phyloP scores from a whole-genome alignment of 176 grass and related monocot species.

The Microstegium vimineum region DNA sequence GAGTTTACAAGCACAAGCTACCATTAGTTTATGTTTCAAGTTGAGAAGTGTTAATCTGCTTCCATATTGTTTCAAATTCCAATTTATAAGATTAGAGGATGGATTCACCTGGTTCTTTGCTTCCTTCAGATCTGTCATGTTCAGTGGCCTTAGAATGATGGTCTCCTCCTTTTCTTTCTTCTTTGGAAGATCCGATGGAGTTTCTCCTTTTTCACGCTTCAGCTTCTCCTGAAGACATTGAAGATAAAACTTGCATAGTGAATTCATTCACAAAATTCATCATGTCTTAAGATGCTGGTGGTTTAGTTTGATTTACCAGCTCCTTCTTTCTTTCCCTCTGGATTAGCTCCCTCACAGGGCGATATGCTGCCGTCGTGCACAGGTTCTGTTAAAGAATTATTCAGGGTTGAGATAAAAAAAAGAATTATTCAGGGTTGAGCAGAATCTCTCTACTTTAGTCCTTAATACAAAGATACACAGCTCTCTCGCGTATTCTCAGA shows the following conservation, averaged over 20 bases:
- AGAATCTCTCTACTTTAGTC: neutral
- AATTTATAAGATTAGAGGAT: neutral
- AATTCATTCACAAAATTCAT: neutral
- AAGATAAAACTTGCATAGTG: neutral
- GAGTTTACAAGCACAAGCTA: constrained; percentile 15
- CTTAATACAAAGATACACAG: neutral
- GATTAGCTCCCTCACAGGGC: constrained; percentile 87
- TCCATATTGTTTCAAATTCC: neutral
- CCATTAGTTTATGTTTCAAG: neutral
- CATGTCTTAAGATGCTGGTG: neutral
- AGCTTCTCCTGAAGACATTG: constrained; percentile 45
- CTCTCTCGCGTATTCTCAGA: neutral
- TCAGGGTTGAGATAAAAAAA: neutral
- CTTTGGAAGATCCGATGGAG: constrained; percentile 24
- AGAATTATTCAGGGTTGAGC: neutral
- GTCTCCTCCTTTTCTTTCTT: constrained; percentile 41
- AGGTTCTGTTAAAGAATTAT: constrained; percentile 59
- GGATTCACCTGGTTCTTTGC: constrained; percentile 78
- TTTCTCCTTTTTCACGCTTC: constrained; percentile 39
- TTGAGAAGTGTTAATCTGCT: neutral
- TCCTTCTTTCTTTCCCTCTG: constrained; percentile 88
- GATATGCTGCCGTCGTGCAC: constrained; percentile 86
- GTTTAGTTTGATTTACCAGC: constrained; percentile 48
- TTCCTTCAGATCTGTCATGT: constrained; percentile 83
- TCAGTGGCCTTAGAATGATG: constrained; percentile 60